Conservation (phyloP, 2,329 filamentous ascomycete species). For the Neopestalotiopsis clavispora region DNA sequence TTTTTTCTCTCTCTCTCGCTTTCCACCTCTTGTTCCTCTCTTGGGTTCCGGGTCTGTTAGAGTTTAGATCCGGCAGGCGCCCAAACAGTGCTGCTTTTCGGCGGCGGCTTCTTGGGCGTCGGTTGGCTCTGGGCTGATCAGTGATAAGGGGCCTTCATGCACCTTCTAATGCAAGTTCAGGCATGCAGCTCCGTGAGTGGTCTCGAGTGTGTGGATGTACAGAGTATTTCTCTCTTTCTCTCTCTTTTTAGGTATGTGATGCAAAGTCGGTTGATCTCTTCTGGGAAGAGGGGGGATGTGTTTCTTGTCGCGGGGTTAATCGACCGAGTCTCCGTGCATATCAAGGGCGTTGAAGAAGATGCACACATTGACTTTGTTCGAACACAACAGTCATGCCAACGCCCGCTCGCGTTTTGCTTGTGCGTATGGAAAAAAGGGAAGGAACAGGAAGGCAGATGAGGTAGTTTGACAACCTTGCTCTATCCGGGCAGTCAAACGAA, state of each 20-base stretch:
- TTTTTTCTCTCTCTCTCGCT: neutral
- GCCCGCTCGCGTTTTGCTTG: neutral
- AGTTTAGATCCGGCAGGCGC: conserved; percentile 7
- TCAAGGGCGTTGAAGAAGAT: neutral
- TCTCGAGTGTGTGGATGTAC: neutral
- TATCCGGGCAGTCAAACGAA: neutral
- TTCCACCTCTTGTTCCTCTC: neutral
- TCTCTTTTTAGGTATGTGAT: neutral
- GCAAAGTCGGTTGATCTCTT: neutral
- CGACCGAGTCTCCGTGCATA: conserved; percentile 5
- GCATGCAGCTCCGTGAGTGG: conserved; percentile 14
- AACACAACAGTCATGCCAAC: neutral
- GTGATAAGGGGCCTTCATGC: conserved; percentile 2
- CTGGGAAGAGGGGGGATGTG: neutral
- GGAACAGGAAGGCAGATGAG: neutral
- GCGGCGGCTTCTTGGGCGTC: neutral
- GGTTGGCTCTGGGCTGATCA: neutral
- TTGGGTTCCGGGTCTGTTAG: conserved; percentile 1
- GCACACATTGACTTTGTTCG: conserved; percentile 4
- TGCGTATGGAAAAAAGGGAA: neutral
- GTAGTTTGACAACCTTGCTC: neutral
- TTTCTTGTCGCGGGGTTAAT: conserved; percentile 6
- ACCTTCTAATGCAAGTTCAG: conserved; percentile 13
- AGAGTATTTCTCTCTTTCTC: neutral
- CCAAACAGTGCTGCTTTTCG: conserved; percentile 4